phyloP scores from a whole-genome alignment of 31 red algal species.

The Endocladia muricata region DNA sequence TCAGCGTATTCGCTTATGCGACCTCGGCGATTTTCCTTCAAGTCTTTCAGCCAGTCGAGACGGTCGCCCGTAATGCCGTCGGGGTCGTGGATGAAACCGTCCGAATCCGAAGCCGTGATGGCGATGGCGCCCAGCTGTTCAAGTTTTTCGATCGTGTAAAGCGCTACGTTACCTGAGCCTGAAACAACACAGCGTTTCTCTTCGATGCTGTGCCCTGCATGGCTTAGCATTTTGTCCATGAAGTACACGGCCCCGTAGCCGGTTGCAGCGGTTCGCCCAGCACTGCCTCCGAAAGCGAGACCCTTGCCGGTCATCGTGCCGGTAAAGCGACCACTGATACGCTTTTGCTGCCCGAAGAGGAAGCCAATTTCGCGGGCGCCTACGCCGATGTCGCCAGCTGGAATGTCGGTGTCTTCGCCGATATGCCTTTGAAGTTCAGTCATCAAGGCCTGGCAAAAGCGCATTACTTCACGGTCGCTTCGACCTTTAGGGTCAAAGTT shows the following conservation, averaged over 20 bases:
- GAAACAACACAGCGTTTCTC: conserved; percentile 32
- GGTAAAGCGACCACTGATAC: neutral
- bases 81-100: conserved; percentile 14
- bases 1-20: conserved; percentile 18
- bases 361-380: conserved; percentile 47
- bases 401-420: conserved; percentile 30
- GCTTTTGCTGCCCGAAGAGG: conserved; percentile 46
- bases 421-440: conserved; percentile 31
- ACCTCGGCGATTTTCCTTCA: conserved; percentile 10
- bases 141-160: conserved; percentile 34
- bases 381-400: conserved; percentile 56
- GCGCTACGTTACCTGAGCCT: conserved; percentile 47
- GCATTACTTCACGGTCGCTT: conserved; percentile 22
- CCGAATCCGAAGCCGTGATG: conserved; percentile 32
- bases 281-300: conserved; percentile 10
- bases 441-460: conserved; percentile 63
- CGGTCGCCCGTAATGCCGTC: conserved; percentile 33
- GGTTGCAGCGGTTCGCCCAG: conserved; percentile 34
- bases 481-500: conserved; percentile 54
- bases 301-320: conserved; percentile 55
- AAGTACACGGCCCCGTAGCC: conserved; percentile 54
- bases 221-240: conserved; percentile 19
- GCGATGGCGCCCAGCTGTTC: conserved; percentile 23
- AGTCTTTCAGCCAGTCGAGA: conserved; percentile 21
- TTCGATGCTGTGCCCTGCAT: conserved; percentile 21